Base-by-base conservation (phyloP, 441 rosid species). In the Populus hybrid region DNA sequence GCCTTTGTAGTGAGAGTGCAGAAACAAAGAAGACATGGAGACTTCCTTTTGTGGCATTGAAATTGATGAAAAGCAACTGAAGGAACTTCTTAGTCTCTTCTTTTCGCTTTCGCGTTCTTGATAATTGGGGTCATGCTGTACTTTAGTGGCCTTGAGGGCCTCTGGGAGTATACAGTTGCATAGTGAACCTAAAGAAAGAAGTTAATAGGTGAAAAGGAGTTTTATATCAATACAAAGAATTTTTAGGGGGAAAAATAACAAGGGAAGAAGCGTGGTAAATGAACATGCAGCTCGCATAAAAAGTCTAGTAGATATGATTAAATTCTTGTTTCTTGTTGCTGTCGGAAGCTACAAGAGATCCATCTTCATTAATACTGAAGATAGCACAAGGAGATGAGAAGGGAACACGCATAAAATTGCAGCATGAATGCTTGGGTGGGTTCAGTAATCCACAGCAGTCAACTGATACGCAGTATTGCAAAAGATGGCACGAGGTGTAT, bases 101-200 rank as follows among this genome's bases (percentile, higher is more conserved):
- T 85, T 90, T 71, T 90, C 90, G 20, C 76, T 82, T 14, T 85
- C 89, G 18, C 81, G 68, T 67, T 77, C 88, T 82, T 88, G 85
- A 77, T 69, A 77, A 70, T 76, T 80, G 0, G 87, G 80, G 64
- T 88, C 90, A 40, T 89, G 88, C 12, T 65, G 71, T 53, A 86
- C 83, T 0, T 88, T 82, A 9, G 93, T 68, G 26, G 82, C 77
- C 82, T 86, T 88, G 16, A 90, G 90, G 64, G 90, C 75, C 81
- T 89, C 90, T 0, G 92, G 95, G 11, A 91, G 89, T 76, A 91
- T 76, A 83, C 92, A 89, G 80, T 89, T 90, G 89, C 95, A 91
- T 33, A 86, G 36, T 28, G 87, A 88, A 84, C 93, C 93, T 91
- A 72, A 26, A 31, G 76, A 77, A 4, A 59, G 24, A 73, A 63